phyloP scores from a whole-genome alignment of 129 eudicot genomes.

The Heracleum sosnowskyi region DNA sequence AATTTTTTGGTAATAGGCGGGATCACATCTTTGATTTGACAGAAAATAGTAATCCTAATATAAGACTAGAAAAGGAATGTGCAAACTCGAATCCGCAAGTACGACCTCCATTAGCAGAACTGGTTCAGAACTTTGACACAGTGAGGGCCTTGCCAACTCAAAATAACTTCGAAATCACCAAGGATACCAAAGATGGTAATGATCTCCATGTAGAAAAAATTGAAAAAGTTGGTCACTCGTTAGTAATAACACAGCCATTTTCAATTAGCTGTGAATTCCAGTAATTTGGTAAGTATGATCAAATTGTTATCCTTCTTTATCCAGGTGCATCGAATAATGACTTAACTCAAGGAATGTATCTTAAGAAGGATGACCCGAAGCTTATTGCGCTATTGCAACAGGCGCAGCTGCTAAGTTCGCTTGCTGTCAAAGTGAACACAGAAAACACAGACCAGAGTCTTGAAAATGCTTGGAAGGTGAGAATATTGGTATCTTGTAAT shows the following conservation, averaged over 20 bases:
- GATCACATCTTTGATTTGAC: constrained; percentile 30
- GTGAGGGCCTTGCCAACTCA: constrained; percentile 27
- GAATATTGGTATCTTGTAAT: constrained; percentile 6
- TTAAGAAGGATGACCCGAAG: constrained; percentile 59
- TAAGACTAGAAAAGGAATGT: constrained; percentile 24
- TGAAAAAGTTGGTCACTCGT: background rate
- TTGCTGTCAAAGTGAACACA: constrained; percentile 71
- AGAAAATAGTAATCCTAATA: constrained; percentile 29
- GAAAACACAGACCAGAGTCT: constrained; percentile 82
- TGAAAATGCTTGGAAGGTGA: constrained; percentile 94
- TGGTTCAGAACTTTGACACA: constrained; percentile 46
- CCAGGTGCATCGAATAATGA: constrained; percentile 15
- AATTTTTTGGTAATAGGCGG: constrained; percentile 35
- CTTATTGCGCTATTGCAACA: constrained; percentile 49
- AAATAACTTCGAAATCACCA: constrained; percentile 21
- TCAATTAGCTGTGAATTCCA: background rate
- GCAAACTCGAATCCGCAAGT: constrained; percentile 29
- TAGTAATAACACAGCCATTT: background rate
- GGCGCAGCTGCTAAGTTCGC: constrained; percentile 82
- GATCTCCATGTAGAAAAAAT: constrained; percentile 3
- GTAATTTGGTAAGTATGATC: constrained; percentile 4
- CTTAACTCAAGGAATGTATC: constrained; percentile 43
- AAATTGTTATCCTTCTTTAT: constrained; percentile 3
- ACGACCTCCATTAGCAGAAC: constrained; percentile 63
- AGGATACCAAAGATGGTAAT: constrained; percentile 58